Percentiles rank a stretch among this genome's conserved stretches.
Conservation (phyloP, 2,329 filamentous ascomycete species). For the Torrubiella hemipterigena region DNA sequence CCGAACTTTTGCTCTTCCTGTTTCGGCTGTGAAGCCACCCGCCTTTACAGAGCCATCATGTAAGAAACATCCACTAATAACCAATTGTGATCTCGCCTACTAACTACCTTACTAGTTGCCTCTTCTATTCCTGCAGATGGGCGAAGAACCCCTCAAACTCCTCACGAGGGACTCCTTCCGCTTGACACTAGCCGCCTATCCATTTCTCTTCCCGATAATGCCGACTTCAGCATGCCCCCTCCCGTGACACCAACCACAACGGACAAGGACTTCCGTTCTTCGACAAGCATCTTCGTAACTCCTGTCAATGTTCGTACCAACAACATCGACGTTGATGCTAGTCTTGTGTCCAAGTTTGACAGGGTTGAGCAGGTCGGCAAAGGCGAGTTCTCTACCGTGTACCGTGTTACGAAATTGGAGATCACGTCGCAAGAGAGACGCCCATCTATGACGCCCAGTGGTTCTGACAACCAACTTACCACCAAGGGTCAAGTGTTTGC, state of each 20-base stretch:
- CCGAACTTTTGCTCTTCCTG: constrained; percentile 26
- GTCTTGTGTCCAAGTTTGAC: constrained; percentile 63
- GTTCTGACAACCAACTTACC: constrained; percentile 35
- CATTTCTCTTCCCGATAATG: constrained; percentile 52
- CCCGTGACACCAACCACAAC: constrained; percentile 77
- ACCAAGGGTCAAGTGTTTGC: constrained; percentile 60
- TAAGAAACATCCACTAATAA: constrained; percentile 31
- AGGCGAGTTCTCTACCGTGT: constrained; percentile 91
- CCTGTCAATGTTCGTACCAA: constrained; percentile 58
- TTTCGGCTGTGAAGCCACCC: constrained; percentile 26
- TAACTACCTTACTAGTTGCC: too few relatives aligned
- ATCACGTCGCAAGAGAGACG: constrained; percentile 18
- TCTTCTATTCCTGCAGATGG: constrained; percentile 51
- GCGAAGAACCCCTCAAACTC: constrained; percentile 62
- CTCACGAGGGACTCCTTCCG: constrained; percentile 60
- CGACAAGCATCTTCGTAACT: constrained; percentile 48
- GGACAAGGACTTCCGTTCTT: constrained; percentile 37
- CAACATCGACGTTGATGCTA: constrained; percentile 59
- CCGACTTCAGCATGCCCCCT: constrained; percentile 23
- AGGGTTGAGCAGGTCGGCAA: constrained; percentile 70
- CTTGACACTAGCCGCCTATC: constrained; percentile 74
- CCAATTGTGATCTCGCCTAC: too few relatives aligned
- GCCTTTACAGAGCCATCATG: constrained; percentile 26
- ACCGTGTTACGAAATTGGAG: constrained; percentile 49
- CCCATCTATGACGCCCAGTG: constrained; percentile 34